Base-by-base conservation (phyloP, 2,329 filamentous ascomycete genomes). In the Davidsoniella australis region DNA sequence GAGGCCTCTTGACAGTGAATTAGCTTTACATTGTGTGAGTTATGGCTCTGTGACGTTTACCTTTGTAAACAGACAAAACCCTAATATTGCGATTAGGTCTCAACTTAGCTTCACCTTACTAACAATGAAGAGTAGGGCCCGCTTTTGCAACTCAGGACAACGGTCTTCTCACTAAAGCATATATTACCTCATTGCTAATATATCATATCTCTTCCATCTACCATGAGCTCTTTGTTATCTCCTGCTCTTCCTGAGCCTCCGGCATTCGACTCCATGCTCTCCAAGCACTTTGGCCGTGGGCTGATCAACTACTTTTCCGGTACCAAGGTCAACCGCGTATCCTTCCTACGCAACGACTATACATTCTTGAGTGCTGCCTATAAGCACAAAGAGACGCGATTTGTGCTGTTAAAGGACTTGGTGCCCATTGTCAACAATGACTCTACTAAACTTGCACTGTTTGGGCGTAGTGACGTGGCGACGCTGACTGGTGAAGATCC, bases 231-330 rank as follows among this genome's bases (percentile, higher is more conserved):
- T 14, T 18, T 33, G 18, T 39, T 40, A 38, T 44, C 51, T 23
- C 29, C 47, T 17, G 42, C 38, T 40, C 47, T 49, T 18, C 47
- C 49, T 36, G 55, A 61, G 45, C 63, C 58, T 54, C 63, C 71
- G 54, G 60, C 61, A 53, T 63, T 64, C 63, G 64, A 74, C 63
- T 66, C 73, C 10, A 85, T 86, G 78, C 69, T 91, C 58, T 76
- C 78, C 57, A 71, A 76, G 52, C 85, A 80, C 60, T 89, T 87
- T 64, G 85, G 85, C 63, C 79, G 75, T 56, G 85, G 89, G 64
- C 70, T 85, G 54, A 74, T 80, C 60, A 91, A 89, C 65, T 91
- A 91, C 73, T 91, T 88, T 65, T 78, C 82, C 45, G 82, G 84
- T 56, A 81, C 76, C 49, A 82, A 80, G 5, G 65, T 89, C 51